Evolutionary conservation across 2,329 filamentous ascomycete genomes (phyloP), one percentile per base, ranked within the genome.

Genomic region (Didymella keratinophila): DNA sequence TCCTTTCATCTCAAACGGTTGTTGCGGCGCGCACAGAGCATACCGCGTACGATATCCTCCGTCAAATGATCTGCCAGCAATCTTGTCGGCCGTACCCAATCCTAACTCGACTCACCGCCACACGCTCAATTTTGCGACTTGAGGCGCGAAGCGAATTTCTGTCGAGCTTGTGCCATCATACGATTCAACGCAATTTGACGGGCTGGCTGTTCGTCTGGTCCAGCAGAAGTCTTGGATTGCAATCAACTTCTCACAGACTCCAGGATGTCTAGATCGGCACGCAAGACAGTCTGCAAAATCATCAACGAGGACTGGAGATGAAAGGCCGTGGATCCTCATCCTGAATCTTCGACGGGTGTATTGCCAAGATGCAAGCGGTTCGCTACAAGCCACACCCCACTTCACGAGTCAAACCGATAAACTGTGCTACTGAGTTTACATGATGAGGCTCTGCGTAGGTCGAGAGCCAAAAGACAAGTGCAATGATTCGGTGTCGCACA

Each of bases 1-100:
- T 57, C 58, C 65, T 68, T 64, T 64, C 63, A 65, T 67, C 66
- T 65, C 63, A 60, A 64, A 61, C 41, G 41, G 52, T 58, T 58
- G 46, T 56, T 56, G 58, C 62, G 52, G 62, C 60, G 54, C 57
- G 65, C 66, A 69, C 65, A 66, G 65, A 63, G 60, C 61, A 52
- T 57, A 52, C 56, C 61, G 59, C 46, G 61, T 63, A 51, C 49
- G 34, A 54, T 58, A 50, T 50, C 41, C 46, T 55, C 65, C 63
- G 56, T 55, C 52, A 55, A 36, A 61, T 65, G 61, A 69, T 69
- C 65, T 69, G 57, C 66, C 57, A 51, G 50, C 64, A 58, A 66
- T 66, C 52, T 62, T 56, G 56, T 63, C 41, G 52, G 53, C 61
- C 56, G 52, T 63, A 58, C 60, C 61, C 60, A 64, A 67, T 60